phyloP scores from a whole-genome alignment of 352 stramenopile species.

The Globisporangium emineosum region DNA sequence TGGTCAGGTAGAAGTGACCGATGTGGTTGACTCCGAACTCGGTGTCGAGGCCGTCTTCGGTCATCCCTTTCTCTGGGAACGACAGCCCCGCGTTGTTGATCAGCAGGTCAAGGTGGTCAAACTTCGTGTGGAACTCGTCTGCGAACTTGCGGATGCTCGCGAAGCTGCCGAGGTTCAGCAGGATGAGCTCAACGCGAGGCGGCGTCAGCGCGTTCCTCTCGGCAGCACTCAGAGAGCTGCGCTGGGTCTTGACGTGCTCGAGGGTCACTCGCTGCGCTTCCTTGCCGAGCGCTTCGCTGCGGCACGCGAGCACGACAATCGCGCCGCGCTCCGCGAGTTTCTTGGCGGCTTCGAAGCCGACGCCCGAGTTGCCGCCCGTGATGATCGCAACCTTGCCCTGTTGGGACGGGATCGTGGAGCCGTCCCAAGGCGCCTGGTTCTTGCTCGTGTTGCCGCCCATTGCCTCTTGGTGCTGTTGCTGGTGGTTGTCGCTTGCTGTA shows the following conservation, averaged over 20 bases:
- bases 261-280: constrained; percentile 29
- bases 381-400: constrained; percentile 68
- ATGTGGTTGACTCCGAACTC: constrained; percentile 52
- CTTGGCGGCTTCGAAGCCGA: constrained; percentile 72
- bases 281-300: constrained; percentile 35
- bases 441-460: not conserved
- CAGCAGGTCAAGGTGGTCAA: constrained; percentile 24
- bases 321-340: constrained; percentile 53
- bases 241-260: not conserved
- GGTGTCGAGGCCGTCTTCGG: constrained; percentile 26
- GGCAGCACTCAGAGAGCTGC: constrained; percentile 9
- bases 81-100: constrained; percentile 33
- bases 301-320: constrained; percentile 76
- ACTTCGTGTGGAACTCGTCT: constrained; percentile 14
- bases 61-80: not conserved
- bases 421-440: constrained; percentile 25
- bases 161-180: constrained; percentile 22
- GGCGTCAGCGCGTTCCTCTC: constrained; percentile 6
- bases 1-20: constrained; percentile 49
- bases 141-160: constrained; percentile 22
- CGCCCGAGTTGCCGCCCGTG: constrained; percentile 79
- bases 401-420: constrained; percentile 29
- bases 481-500: no score
- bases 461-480: no score
- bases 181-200: constrained; percentile 18